These are phyloP conservation scores for Erigeron canadensis DNA, from an alignment of 129 eudicot genomes.

Conservation along the genomic window DNA sequence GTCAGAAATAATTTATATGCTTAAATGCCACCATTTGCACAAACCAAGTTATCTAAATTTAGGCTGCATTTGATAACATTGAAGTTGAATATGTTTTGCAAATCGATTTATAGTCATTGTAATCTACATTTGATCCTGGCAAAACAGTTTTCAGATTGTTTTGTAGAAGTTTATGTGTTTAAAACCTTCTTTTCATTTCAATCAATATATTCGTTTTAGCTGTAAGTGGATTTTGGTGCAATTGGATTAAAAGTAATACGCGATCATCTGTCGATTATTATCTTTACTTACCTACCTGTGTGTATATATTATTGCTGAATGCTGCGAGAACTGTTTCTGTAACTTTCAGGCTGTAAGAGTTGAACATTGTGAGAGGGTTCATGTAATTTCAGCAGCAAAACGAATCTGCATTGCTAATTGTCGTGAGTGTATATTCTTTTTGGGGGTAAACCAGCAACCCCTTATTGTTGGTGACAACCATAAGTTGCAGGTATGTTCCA, in stretches of 20 bases:
- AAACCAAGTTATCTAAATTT: neutral
- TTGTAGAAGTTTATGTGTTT: neutral
- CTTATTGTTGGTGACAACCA: constrained; percentile 98
- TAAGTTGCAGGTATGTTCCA: constrained; percentile 69
- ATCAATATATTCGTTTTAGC: neutral
- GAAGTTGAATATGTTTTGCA: too few species aligned
- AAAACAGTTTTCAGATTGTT: neutral
- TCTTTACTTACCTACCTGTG: neutral
- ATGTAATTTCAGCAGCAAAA: constrained; percentile 80
- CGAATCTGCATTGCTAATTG: constrained; percentile 94
- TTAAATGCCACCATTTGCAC: neutral
- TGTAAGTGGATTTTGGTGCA: constrained; percentile 15
- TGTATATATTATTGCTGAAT: neutral
- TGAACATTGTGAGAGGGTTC: constrained; percentile 99
- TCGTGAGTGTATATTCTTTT: constrained; percentile 91
- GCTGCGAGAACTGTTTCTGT: constrained; percentile 8
- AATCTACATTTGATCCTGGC: neutral
- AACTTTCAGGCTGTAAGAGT: constrained; percentile 83
- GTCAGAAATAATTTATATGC: constrained; percentile 4
- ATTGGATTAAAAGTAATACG: neutral
- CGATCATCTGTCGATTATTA: neutral
- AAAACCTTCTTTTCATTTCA: neutral
- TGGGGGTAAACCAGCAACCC: constrained; percentile 95
- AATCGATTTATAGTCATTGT: neutral
- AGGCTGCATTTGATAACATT: neutral